These are phyloP conservation scores for Selaginella tamariscina DNA, from an alignment of 75 land plant species.

Conservation along the genomic window DNA sequence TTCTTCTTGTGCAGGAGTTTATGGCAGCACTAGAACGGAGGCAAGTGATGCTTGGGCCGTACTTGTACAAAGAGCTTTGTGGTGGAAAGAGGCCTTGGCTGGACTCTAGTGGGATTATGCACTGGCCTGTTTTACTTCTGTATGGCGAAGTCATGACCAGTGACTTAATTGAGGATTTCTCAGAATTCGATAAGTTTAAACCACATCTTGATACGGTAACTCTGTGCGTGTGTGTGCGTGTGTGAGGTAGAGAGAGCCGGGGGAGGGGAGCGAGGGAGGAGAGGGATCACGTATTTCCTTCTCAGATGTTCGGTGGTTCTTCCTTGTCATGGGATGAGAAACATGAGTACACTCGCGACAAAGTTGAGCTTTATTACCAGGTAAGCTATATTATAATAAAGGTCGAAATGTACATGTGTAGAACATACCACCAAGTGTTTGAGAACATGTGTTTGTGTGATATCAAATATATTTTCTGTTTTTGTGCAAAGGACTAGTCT, in stretches of 20 bases:
- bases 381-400: constrained; percentile 31
- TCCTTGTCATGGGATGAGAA: constrained; percentile 70
- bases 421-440: too few relatives aligned
- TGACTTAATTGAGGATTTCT: constrained; percentile 90
- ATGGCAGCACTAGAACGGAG: constrained; percentile 45
- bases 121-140: constrained; percentile 94
- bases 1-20: constrained; percentile 55
- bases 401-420: too few relatives aligned
- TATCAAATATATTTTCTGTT: background rate
- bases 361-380: constrained; percentile 75
- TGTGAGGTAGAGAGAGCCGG: too few relatives aligned
- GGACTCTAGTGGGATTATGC: constrained; percentile 61
- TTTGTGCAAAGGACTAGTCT: constrained; percentile 3
- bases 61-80: constrained; percentile 53
- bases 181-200: constrained; percentile 66
- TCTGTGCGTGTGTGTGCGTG: too few relatives aligned
- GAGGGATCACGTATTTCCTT: too few relatives aligned
- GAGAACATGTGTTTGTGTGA: background rate
- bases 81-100: constrained; percentile 62
- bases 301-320: constrained; percentile 5
- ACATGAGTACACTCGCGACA: constrained; percentile 51
- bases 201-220: constrained; percentile 86
- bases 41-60: constrained; percentile 50
- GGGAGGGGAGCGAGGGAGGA: too few relatives aligned
- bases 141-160: constrained; percentile 92